phyloP scores from a whole-genome alignment of 2,329 filamentous ascomycete species.

The Colletotrichum liaoningense region DNA sequence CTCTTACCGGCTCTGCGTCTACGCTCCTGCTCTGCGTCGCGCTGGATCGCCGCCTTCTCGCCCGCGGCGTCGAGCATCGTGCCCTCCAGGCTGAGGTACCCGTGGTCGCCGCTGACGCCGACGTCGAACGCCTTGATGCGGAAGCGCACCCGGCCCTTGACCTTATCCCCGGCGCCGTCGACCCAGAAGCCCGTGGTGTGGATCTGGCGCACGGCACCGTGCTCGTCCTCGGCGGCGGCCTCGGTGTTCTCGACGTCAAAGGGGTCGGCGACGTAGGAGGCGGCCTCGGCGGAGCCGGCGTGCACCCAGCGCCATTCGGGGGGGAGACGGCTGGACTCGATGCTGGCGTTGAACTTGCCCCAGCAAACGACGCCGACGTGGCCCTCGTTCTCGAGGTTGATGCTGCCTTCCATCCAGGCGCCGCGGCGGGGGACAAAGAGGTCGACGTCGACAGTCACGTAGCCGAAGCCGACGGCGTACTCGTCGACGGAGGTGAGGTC shows the following conservation, averaged over 20 bases:
- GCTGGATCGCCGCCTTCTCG: slow-evolving; percentile 66
- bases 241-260: slow-evolving; percentile 43
- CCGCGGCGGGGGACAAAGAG: slow-evolving; percentile 83
- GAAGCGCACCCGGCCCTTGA: slow-evolving; percentile 80
- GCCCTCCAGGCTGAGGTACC: slow-evolving; percentile 87
- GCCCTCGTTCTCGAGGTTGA: slow-evolving; percentile 89
- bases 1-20: slow-evolving; percentile 43
- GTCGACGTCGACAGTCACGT: slow-evolving; percentile 88
- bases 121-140: slow-evolving; percentile 88
- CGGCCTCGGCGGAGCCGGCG: slow-evolving; percentile 55
- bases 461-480: slow-evolving; percentile 87
- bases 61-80: slow-evolving; percentile 81
- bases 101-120: slow-evolving; percentile 78
- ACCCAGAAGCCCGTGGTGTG: slow-evolving; percentile 79
- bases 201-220: slow-evolving; percentile 64
- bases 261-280: slow-evolving; percentile 49
- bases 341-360: slow-evolving; percentile 91
- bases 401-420: slow-evolving; percentile 79
- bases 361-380: slow-evolving; percentile 91
- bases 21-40: slow-evolving; percentile 62
- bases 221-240: slow-evolving; percentile 57
- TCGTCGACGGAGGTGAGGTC: slow-evolving; percentile 74
- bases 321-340: slow-evolving; percentile 82
- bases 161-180: slow-evolving; percentile 74
- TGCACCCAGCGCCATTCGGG: slow-evolving; percentile 83